Evolutionary conservation across 257 asterid genomes (phyloP), one percentile per base, ranked within the genome.

Genomic region (Solanum paucissectum): DNA sequence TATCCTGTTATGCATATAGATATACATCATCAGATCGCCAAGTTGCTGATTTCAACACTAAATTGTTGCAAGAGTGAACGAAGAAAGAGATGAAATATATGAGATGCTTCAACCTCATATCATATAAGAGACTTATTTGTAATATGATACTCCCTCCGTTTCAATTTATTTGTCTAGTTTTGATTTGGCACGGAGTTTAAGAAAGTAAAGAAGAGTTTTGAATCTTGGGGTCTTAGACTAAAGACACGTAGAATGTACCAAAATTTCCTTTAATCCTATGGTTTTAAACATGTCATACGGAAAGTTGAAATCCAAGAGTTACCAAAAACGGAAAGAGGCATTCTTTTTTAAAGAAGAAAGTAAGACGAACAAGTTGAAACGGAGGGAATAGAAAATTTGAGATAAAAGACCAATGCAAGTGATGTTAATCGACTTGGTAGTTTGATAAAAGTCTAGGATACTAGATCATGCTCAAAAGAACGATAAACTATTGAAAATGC

Each of bases 1-100:
- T 66, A 85, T 87, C 89, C 89, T 87, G 87, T 77, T 64, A 44
- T 13, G 66, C 27, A 81, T 46, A 44, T 27, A 46, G 75, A 58
- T 60, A 14, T 21, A 29, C 0, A 81, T 29, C 85, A 29, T 29
- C 42, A 81, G 9, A 29, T 29, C 21, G 66, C 25, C 84, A 79
- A 79, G 58, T 79, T 16, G 68, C 7, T 5, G 40, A 11, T 79
- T 9, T 1, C 2, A 40, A 40, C 36, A 40, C 2, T 76, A 40
- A 6, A 14, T 25, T 27, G 40, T 27, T 8, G 85, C 16, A 25
- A 27, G 66, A 40, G 6, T 36, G 55, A 75, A 23, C 55, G 18
- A 37, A 21, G 82, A 74, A 40, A 74, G 82, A 74, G 82, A 11
- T 52, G 20, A 52, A 23, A 76, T 25, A 38, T 23, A 38, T 6